phyloP scores from a whole-genome alignment of 2,329 filamentous ascomycete species.

The Ceratocystis destructans region DNA sequence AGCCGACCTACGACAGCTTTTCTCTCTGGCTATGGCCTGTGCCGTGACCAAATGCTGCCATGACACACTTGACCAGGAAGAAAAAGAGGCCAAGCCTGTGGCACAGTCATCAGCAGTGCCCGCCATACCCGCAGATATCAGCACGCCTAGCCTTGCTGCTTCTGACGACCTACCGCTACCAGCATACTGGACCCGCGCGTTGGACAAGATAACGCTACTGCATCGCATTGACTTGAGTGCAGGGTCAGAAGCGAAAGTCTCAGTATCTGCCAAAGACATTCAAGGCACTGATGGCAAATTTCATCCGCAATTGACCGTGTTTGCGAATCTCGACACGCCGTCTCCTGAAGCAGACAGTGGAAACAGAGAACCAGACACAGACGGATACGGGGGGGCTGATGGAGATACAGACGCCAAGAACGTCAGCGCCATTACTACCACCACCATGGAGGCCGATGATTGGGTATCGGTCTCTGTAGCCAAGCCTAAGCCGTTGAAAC shows the following conservation, averaged over 20 bases:
- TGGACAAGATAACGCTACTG: slow-evolving; percentile 9
- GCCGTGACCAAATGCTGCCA: slow-evolving; percentile 29
- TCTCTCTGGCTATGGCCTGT: slow-evolving; percentile 32
- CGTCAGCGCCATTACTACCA: not conserved
- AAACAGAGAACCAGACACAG: not conserved
- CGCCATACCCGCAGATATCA: not conserved
- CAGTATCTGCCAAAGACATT: not conserved
- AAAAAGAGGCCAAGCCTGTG: not conserved
- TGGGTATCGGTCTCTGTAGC: not conserved
- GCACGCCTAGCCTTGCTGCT: not conserved
- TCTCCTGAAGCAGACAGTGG: not conserved
- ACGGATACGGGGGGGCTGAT: not conserved
- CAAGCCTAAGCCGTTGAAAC: not conserved
- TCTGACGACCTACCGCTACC: not conserved
- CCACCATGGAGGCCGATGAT: not conserved
- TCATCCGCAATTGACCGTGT: not conserved
- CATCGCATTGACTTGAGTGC: not conserved
- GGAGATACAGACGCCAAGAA: not conserved
- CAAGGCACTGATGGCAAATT: not conserved
- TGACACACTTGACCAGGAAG: slow-evolving; percentile 19
- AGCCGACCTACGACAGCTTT: slow-evolving; percentile 33
- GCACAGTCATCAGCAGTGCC: not conserved
- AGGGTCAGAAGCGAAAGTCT: not conserved
- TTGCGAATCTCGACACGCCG: not conserved
- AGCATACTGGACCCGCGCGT: slow-evolving; percentile 5